Base-by-base conservation (phyloP, 352 stramenopile species). In the Phytophthora agathidicida region DNA sequence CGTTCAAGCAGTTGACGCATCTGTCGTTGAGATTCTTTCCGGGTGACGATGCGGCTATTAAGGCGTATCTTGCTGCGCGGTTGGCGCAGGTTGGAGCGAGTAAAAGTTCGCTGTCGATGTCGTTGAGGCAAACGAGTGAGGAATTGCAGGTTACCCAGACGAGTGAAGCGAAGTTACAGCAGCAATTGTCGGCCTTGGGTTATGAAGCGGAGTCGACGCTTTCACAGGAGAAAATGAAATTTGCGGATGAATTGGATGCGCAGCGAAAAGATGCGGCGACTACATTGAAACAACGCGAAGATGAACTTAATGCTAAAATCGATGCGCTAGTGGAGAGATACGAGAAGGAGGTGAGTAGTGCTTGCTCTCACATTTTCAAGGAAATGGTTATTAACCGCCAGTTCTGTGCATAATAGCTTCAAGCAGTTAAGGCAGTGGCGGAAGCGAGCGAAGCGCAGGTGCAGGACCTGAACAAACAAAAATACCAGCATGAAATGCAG, bases 1-100 rank as follows among this genome's bases (percentile, higher is more conserved):
- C 65, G 19, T 98, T 98, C 79, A 98, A 98, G 75, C 86, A 98
- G 60, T 60, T 98, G 52, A 98, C 90, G 41, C 94, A 98, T 54
- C 68, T 98, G 11, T 96, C 86, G 32, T 72, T 98, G 13, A 65
- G 76, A 33, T 97, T 98, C 54, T 68, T 73, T 20, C 77, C 87
- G 3, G 91, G 90, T 20, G 83, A 97, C 46, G 94, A 98, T 62
- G 71, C 75, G 1, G 72, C 78, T 4, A 91, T 98, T 60, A 98
- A 98, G 59, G 60, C 82, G 28, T 98, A 98, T 61, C 66, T 98
- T 14, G 93, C 94, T 3, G 78, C 86, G 14, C 66, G 94, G 1
- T 76, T 98, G 27, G 76, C 80, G n/a, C 91, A 98, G 54, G 76
- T 88, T 9, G 89, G 75, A 33, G 52, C 60, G 11, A 83, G 86